Evolutionary conservation across 371 early-diverging fungal genomes (phyloP).

Genomic region (Syncephalastrum racemosum): DNA sequence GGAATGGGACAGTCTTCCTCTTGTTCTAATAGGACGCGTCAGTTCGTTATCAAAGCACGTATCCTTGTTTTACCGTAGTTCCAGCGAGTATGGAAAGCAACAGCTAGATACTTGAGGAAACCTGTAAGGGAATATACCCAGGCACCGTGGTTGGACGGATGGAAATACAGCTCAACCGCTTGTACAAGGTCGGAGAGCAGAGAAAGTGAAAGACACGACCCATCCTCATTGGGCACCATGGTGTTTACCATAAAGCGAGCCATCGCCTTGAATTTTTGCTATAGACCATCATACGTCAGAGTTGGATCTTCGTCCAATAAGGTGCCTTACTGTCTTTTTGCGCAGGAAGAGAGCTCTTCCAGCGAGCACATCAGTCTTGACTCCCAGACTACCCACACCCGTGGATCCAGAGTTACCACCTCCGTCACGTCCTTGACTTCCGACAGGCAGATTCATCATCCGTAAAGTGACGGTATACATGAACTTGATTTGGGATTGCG

Average conservation of each 20-base stretch:
- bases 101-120: conserved; percentile 61
- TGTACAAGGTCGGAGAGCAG: conserved; percentile 75
- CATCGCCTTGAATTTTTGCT: conserved; percentile 63
- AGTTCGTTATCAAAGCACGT: no score
- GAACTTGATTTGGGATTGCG: conserved; percentile 61
- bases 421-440: conserved; percentile 55
- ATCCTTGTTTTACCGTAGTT: conserved; percentile 35
- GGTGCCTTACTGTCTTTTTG: conserved; percentile 32
- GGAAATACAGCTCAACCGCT: conserved; percentile 84
- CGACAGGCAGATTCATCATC: conserved; percentile 80
- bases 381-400: conserved; percentile 31
- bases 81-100: conserved; percentile 69
- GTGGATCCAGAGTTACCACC: conserved; percentile 36
- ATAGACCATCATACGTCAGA: conserved; percentile 12
- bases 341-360: conserved; percentile 45
- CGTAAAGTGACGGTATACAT: conserved; percentile 72
- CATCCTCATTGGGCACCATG: conserved; percentile 49
- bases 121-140: conserved; percentile 74
- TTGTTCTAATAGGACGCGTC: conserved; percentile 38
- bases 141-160: conserved; percentile 85
- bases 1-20: conserved; percentile 65
- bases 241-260: conserved; percentile 81
- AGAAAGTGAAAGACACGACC: conserved; percentile 38
- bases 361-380: conserved; percentile 41
- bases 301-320: background rate